Base-by-base conservation (phyloP, 2,329 filamentous ascomycete genomes). In the Tolypocladium endophyticum region DNA sequence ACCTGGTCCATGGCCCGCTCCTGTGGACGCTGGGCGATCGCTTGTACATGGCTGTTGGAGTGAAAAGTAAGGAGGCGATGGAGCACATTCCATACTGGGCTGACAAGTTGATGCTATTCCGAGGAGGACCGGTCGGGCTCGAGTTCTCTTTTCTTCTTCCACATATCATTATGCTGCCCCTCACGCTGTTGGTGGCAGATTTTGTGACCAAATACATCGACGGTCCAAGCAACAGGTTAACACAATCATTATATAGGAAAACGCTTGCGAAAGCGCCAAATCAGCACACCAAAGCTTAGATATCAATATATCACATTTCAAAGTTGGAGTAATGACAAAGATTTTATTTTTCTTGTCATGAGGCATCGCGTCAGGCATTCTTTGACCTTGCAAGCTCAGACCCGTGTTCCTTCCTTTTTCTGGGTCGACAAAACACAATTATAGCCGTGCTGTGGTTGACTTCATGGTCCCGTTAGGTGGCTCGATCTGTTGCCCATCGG, bases 1-100 rank as follows among this genome's bases (percentile, higher is more conserved):
- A 88, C 70, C 74, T 88, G 11, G 77, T 87, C 14, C 86, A 88
- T 64, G 85, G 85, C 0, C 85, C 85, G 0, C 69, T 88, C 1
- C 72, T 88, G 0, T 81, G 77, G 76, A 77, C 76, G 0, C 58
- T 87, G 1, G 86, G 84, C 4, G 84, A 89, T 67, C 75, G 86
- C 45, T 30, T 90, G 1, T 89, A 89, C 69, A 77, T 81, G 6
- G 82, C 83, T 9, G 77, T 78, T 0, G 87, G 87, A 12, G 86
- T 81, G 74, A 66, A 72, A 4, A 77, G 79, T 54, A 72, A 77
- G 1, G 71, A 74, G 18, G 79, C 86, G 62, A 67, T 75, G 35
- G 67, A 77, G n/a, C 72, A 77, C 41, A 77, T 87, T 36, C 77
- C 80, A 0, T 70, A 75, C 4, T 88, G 86, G 84, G 75, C 81